Percentiles rank a stretch among this genome's conserved stretches.
Evolutionary conservation across 805 yeast genomes (phyloP).

Genomic region (Brettanomyces anomalus): DNA sequence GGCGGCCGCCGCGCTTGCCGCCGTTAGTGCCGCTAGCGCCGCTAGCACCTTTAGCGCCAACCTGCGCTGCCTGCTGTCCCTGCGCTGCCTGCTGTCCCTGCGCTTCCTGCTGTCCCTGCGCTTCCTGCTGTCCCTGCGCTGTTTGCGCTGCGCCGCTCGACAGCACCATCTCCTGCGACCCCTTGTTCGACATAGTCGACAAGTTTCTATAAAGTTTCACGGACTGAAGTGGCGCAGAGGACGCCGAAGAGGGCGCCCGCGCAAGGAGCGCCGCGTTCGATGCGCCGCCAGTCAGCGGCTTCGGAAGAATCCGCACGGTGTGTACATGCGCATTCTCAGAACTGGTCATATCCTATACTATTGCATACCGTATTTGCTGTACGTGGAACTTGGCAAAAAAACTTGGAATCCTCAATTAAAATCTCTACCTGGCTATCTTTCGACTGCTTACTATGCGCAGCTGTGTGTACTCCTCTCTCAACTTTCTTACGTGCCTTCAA

Average conservation of each 20-base stretch:
- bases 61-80: neutral
- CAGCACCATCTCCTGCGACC: conserved; percentile 25
- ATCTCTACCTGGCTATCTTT: too few relatives aligned
- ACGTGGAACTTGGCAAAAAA: too few relatives aligned
- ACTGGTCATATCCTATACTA: too few relatives aligned
- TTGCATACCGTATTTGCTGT: too few relatives aligned
- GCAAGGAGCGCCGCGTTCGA: neutral
- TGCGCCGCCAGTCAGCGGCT: neutral
- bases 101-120: neutral
- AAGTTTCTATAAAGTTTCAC: conserved; percentile 8
- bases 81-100: neutral
- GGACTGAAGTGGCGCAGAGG: conserved; percentile 1
- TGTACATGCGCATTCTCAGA: too few relatives aligned
- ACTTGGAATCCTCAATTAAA: too few relatives aligned
- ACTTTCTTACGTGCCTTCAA: too few relatives aligned
- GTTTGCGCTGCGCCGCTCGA: conserved; percentile 13
- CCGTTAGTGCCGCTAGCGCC: conserved; percentile 1
- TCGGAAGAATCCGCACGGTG: neutral
- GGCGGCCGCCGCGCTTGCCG: neutral
- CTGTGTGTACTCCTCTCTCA: too few relatives aligned
- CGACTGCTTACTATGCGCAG: too few relatives aligned
- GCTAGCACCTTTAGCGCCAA: conserved; percentile 9
- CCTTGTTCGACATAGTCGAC: conserved; percentile 15
- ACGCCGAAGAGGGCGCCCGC: neutral
- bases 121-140: neutral